Percentiles rank a stretch among this genome's conserved stretches.
Conservation (phyloP, 2,329 filamentous ascomycete species). For the Xylaria sp. region DNA sequence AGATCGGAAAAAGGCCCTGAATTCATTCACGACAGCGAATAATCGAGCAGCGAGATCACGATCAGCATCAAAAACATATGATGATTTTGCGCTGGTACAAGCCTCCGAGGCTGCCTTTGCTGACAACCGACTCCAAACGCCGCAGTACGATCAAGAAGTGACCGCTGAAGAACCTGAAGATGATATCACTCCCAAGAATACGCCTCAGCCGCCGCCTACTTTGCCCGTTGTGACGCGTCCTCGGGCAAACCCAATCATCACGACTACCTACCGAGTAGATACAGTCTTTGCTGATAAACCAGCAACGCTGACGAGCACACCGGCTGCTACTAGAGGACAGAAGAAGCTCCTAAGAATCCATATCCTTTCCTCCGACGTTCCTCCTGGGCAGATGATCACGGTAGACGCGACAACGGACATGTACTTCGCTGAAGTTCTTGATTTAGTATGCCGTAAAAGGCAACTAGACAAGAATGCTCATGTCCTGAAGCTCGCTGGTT, state of each 20-base stretch:
- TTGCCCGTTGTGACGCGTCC: slow-evolving; percentile 51
- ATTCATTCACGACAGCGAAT: slow-evolving; percentile 83
- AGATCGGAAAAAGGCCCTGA: slow-evolving; percentile 77
- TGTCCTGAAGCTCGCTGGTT: slow-evolving; percentile 80
- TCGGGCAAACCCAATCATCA: slow-evolving; percentile 69
- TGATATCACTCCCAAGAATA: slow-evolving; percentile 60
- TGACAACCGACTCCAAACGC: slow-evolving; percentile 76
- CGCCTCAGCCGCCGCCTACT: slow-evolving; percentile 58
- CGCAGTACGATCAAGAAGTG: slow-evolving; percentile 69
- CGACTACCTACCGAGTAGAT: slow-evolving; percentile 68
- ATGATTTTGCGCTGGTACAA: slow-evolving; percentile 83
- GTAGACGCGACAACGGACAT: slow-evolving; percentile 84
- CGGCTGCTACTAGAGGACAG: slow-evolving; percentile 66
- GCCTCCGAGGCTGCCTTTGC: slow-evolving; percentile 75
- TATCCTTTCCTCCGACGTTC: slow-evolving; percentile 74
- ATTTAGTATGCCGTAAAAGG: slow-evolving; percentile 80
- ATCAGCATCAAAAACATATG: slow-evolving; percentile 79
- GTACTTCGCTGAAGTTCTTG: slow-evolving; percentile 84
- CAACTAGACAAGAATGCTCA: slow-evolving; percentile 83
- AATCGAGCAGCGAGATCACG: slow-evolving; percentile 72
- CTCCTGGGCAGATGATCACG: slow-evolving; percentile 78
- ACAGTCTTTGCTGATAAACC: slow-evolving; percentile 67
- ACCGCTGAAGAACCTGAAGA: slow-evolving; percentile 53
- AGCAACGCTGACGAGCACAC: slow-evolving; percentile 57
- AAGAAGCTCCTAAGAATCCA: slow-evolving; percentile 78